These are phyloP conservation scores for Poteriospumella lacustris DNA, from an alignment of 108 stramenopile species.

Conservation along the genomic window DNA sequence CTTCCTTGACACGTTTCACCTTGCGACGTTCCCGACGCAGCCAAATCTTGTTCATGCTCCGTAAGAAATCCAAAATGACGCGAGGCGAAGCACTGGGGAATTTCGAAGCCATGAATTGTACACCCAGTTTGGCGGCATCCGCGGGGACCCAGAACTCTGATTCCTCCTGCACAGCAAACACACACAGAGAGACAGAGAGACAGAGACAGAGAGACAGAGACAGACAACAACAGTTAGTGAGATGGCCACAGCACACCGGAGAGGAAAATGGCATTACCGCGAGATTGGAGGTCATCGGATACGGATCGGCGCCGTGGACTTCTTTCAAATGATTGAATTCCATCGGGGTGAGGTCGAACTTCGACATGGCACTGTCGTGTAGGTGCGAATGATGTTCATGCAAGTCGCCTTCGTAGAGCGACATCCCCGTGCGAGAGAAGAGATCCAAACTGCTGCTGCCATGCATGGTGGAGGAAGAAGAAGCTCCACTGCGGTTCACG, in stretches of 20 bases:
- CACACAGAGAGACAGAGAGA: background rate
- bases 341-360: background rate
- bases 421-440: no score
- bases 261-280: background rate
- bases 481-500: no score
- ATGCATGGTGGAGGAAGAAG: no score
- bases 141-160: conserved; percentile 13
- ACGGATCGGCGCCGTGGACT: conserved; percentile 11
- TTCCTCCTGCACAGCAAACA: conserved; percentile 23
- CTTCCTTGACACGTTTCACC: conserved; percentile 19
- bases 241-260: background rate
- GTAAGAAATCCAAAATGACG: conserved; percentile 9
- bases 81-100: conserved; percentile 4
- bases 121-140: background rate
- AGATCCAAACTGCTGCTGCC: no score
- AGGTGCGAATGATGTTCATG: no score
- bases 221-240: background rate
- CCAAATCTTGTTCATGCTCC: conserved; percentile 23
- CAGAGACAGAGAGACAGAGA: background rate
- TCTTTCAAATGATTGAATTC: conserved; percentile 24
- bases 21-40: background rate
- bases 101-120: background rate
- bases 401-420: no score
- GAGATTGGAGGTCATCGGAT: background rate
- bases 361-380: background rate